A percentile compares a stretch with the other conserved stretches of the same genome.
phyloP scores from a whole-genome alignment of 1,284 basidiomycete genomes.

The Pseudozyma hubeiensis region DNA sequence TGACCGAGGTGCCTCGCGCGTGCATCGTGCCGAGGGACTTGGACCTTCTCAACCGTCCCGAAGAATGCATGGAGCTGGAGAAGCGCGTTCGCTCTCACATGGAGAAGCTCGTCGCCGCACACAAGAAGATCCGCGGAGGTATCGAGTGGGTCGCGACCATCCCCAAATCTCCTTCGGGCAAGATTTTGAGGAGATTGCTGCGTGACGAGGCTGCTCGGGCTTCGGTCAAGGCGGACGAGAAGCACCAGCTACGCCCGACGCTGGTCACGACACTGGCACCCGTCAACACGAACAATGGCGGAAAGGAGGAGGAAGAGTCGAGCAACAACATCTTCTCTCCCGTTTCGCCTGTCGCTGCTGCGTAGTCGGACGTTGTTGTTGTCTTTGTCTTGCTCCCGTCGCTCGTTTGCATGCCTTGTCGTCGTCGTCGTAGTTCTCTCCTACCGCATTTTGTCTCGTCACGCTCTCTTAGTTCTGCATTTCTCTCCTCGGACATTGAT shows the following conservation, averaged over 20 bases:
- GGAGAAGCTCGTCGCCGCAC: slow-evolving; percentile 62
- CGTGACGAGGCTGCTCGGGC: slow-evolving; percentile 41
- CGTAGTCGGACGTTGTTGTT: slow-evolving; percentile 4
- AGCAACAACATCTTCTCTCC: slow-evolving; percentile 44
- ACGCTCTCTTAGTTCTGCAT: not conserved
- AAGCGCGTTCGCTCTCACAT: slow-evolving; percentile 33
- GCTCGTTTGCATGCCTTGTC: slow-evolving; percentile 5
- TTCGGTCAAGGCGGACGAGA: slow-evolving; percentile 27
- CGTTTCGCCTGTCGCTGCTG: slow-evolving; percentile 44
- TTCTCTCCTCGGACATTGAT: not conserved
- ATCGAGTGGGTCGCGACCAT: slow-evolving; percentile 57
- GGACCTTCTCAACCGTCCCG: slow-evolving; percentile 55
- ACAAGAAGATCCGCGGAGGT: slow-evolving; percentile 69
- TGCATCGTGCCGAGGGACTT: slow-evolving; percentile 62
- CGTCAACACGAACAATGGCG: slow-evolving; percentile 9
- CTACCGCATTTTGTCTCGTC: not conserved
- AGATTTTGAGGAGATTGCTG: slow-evolving; percentile 60
- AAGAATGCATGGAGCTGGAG: slow-evolving; percentile 59
- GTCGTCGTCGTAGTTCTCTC: not conserved
- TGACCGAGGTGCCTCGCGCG: slow-evolving; percentile 63
- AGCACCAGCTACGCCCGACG: slow-evolving; percentile 31
- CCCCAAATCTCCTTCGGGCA: slow-evolving; percentile 63
- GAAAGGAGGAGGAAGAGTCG: slow-evolving; percentile 31
- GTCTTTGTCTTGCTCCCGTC: not conserved
- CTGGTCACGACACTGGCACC: slow-evolving; percentile 16